Evolutionary conservation across 2,329 filamentous ascomycete genomes (phyloP).

Genomic region (Aspergillus sp.): DNA sequence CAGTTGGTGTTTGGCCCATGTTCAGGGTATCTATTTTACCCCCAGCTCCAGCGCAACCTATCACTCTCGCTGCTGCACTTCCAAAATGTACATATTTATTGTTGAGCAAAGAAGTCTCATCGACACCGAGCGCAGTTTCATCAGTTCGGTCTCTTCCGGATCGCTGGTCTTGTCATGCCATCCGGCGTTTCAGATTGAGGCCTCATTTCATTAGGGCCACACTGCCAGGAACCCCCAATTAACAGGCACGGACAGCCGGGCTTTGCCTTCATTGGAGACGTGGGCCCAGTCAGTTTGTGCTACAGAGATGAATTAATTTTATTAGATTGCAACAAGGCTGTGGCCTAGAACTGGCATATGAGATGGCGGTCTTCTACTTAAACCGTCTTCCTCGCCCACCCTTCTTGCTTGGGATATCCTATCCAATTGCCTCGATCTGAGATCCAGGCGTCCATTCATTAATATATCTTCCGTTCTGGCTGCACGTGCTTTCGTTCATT

Average conservation of each 20-base stretch:
- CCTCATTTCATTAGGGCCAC: constrained; percentile 21
- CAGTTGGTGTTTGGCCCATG: too few species aligned
- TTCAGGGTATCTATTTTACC: too few species aligned
- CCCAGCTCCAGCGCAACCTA: too few species aligned
- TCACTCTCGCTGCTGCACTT: too few species aligned
- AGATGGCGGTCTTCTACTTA: neutral
- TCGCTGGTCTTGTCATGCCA: constrained; percentile 10
- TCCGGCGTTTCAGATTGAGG: constrained; percentile 27
- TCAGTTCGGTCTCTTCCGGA: constrained; percentile 2
- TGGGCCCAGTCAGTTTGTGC: too few species aligned
- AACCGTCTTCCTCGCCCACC: neutral
- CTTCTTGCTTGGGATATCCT: neutral
- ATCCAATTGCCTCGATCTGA: constrained; percentile 24
- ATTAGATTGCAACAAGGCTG: constrained; percentile 15
- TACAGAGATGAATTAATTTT: constrained; percentile 13
- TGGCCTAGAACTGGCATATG: neutral
- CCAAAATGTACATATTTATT: too few species aligned
- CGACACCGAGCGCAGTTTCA: too few species aligned
- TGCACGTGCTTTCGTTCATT: constrained; percentile 22
- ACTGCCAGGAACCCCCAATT: constrained; percentile 4
- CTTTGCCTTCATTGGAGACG: neutral
- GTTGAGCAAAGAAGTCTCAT: too few species aligned
- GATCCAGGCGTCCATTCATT: constrained; percentile 32
- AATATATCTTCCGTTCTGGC: constrained; percentile 13
- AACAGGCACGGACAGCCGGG: neutral